Percentiles rank a stretch among this genome's conserved stretches.
These are phyloP conservation scores for Aaosphaeria pasadenensis DNA, from an alignment of 2,329 filamentous ascomycete genomes.

Conservation along the genomic window DNA sequence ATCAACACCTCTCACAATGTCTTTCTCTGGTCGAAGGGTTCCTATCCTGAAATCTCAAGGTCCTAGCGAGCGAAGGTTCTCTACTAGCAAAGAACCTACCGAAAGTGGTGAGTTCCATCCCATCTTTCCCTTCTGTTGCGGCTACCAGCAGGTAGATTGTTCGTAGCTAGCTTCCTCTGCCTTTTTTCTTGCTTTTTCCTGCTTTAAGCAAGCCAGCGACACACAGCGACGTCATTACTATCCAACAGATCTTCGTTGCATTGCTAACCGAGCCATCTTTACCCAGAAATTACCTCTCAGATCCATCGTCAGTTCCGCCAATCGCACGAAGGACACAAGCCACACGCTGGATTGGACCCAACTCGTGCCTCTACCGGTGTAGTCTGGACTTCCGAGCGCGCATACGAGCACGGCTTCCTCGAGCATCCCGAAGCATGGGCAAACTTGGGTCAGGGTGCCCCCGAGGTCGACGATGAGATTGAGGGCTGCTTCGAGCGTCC, in stretches of 20 bases:
- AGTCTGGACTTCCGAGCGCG: conserved; percentile 87
- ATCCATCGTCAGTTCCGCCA: conserved; percentile 86
- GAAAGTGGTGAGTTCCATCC: conserved; percentile 31
- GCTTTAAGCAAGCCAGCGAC: not conserved
- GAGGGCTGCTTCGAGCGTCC: conserved; percentile 84
- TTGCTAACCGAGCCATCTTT: not conserved
- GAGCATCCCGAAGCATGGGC: conserved; percentile 84
- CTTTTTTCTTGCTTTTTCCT: not conserved
- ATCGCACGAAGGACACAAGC: conserved; percentile 85
- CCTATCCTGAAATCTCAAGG: conserved; percentile 24
- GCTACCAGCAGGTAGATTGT: not conserved
- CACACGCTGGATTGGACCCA: conserved; percentile 87
- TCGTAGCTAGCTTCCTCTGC: not conserved
- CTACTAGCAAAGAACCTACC: conserved; percentile 32
- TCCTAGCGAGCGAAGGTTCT: conserved; percentile 31
- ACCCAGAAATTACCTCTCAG: conserved; percentile 72
- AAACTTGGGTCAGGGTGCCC: conserved; percentile 90
- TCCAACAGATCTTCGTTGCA: not conserved
- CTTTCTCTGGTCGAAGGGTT: conserved; percentile 34
- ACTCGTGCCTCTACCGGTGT: conserved; percentile 88
- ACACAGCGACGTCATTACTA: not conserved
- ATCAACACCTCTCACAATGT: conserved; percentile 18
- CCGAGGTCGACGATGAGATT: conserved; percentile 92
- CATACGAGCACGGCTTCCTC: conserved; percentile 81
- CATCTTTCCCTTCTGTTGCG: not conserved